A percentile compares a stretch with the other conserved stretches of the same genome.
Evolutionary conservation across 2,329 filamentous ascomycete species (phyloP).

Genomic region (Phyllosticta capitalensis): DNA sequence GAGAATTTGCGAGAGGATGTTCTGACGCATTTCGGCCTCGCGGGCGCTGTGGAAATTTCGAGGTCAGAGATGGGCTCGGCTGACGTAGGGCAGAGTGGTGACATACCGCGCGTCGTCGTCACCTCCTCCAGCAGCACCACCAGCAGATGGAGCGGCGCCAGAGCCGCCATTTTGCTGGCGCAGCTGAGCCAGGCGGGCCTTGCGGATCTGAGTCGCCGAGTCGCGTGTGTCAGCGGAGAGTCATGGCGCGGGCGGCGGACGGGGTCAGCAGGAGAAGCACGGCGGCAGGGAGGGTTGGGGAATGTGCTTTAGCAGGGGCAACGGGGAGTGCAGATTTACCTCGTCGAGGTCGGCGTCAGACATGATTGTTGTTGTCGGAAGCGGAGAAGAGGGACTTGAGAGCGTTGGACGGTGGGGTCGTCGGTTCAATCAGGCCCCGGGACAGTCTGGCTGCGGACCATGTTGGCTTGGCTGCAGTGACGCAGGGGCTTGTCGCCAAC

Average conservation of each 20-base stretch:
- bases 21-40: constrained; percentile 60
- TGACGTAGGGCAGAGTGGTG: constrained; percentile 15
- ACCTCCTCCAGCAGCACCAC: constrained; percentile 36
- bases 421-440: not conserved
- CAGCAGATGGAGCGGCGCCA: constrained; percentile 37
- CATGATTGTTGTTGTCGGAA: constrained; percentile 33
- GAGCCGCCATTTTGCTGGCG: constrained; percentile 58
- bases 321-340: constrained; percentile 25
- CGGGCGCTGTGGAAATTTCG: constrained; percentile 20
- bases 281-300: not conserved
- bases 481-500: not conserved
- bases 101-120: constrained; percentile 36
- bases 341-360: constrained; percentile 58
- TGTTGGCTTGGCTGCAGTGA: not conserved
- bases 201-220: constrained; percentile 72
- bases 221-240: constrained; percentile 65
- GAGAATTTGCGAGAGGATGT: constrained; percentile 85
- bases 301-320: not conserved
- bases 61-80: constrained; percentile 16
- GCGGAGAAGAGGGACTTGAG: not conserved
- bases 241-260: constrained; percentile 10
- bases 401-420: not conserved
- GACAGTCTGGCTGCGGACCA: too few species aligned
- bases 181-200: constrained; percentile 86
- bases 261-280: not conserved